Evolutionary conservation across 768 basidiomycete genomes (phyloP).

Genomic region (Suillus lakei): DNA sequence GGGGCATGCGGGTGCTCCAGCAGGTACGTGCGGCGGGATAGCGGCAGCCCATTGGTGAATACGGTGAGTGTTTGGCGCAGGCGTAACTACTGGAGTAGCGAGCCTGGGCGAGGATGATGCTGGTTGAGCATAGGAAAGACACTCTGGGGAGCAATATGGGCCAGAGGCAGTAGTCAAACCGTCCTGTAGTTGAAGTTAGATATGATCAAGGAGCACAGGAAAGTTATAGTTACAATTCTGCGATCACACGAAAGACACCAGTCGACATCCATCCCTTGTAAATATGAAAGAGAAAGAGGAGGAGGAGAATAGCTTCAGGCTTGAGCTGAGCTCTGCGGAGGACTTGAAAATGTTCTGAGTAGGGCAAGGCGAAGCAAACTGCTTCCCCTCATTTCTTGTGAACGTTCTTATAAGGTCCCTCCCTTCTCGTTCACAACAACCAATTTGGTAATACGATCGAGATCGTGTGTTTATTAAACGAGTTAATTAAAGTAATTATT

Average conservation of each 20-base stretch:
- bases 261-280: slow-evolving; percentile 58
- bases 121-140: slow-evolving; percentile 42
- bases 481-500: slow-evolving; percentile 26
- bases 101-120: slow-evolving; percentile 27
- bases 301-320: background rate
- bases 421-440: slow-evolving; percentile 23
- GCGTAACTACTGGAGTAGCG: background rate
- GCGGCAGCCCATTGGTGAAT: slow-evolving; percentile 36
- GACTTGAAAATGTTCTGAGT: slow-evolving; percentile 23
- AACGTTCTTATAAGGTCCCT: slow-evolving; percentile 33
- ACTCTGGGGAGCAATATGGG: slow-evolving; percentile 62
- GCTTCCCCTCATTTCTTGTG: slow-evolving; percentile 3
- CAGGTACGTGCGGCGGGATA: slow-evolving; percentile 37
- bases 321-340: slow-evolving; percentile 6
- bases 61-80: slow-evolving; percentile 16
- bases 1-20: slow-evolving; percentile 33
- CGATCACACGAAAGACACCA: slow-evolving; percentile 74
- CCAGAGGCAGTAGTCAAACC: slow-evolving; percentile 33
- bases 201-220: slow-evolving; percentile 2
- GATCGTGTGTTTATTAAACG: slow-evolving; percentile 36
- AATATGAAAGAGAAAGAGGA: background rate
- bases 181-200: slow-evolving; percentile 22
- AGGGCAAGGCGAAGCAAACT: slow-evolving; percentile 21
- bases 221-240: slow-evolving; percentile 51
- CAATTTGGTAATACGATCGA: slow-evolving; percentile 19